A percentile compares a stretch with the other conserved stretches of the same genome.
Conservation (phyloP, 75 land plant genomes). For the Sequoia sempervirens region DNA sequence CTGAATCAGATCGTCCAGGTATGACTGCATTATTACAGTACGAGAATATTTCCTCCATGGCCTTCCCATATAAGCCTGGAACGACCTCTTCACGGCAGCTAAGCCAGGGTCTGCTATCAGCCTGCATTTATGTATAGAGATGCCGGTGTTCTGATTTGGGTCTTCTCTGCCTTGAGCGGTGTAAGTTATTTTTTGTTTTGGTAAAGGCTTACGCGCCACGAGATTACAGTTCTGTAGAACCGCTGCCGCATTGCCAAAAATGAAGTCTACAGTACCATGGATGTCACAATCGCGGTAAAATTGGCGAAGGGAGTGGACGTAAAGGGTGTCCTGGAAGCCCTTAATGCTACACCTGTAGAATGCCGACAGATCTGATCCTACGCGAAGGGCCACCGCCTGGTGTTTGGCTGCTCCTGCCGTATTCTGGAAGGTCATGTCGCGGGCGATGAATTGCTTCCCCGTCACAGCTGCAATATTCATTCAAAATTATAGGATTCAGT, state of each 20-base stretch:
- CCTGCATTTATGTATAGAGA: conserved; percentile 23
- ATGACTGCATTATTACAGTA: conserved; percentile 33
- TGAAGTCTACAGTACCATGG: conserved; percentile 23
- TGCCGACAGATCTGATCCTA: conserved; percentile 20
- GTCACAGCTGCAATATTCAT: conserved; percentile 13
- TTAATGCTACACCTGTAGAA: no score
- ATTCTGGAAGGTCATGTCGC: conserved; percentile 47
- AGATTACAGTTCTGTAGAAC: conserved; percentile 13
- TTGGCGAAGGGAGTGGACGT: background rate
- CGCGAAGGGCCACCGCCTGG: conserved; percentile 77
- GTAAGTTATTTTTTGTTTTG: no score
- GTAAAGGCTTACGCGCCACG: no score
- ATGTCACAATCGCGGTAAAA: conserved; percentile 1
- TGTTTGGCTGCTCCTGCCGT: conserved; percentile 62
- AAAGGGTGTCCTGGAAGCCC: no score
- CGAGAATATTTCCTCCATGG: conserved; percentile 20
- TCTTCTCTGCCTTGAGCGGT: no score
- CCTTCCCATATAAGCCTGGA: conserved; percentile 14
- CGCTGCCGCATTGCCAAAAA: conserved; percentile 27
- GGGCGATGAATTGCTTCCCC: conserved; percentile 43
- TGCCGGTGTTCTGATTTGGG: conserved; percentile 21
- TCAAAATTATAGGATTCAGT: no score
- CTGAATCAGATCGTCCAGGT: conserved; percentile 20
- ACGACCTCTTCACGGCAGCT: background rate
- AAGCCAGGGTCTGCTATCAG: conserved; percentile 1